Base-by-base conservation (phyloP, 768 basidiomycete genomes). In the Boletus vermiculosoides region DNA sequence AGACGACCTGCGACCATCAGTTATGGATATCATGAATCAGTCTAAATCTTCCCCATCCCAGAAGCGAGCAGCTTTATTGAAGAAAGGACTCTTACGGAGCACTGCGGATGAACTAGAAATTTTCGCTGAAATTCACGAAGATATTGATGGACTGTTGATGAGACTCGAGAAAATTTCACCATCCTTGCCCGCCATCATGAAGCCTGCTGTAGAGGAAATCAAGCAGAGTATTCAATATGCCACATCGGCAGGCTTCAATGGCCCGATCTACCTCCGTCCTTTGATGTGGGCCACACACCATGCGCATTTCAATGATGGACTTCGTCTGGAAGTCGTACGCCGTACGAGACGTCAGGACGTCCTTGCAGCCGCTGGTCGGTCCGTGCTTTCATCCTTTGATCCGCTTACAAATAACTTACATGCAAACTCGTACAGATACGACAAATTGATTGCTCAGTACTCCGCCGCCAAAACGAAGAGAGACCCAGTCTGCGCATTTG, bases 331-430 rank as follows among this genome's bases (percentile, higher is more conserved):
- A 63, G 83, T 92, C 1, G 84, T 86, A 12, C 78, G 83, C 56
- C 82, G 81, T 50, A 83, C 77, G 61, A 91, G 87, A 66, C 80
- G 79, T 20, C 73, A 76, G 2, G 90, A 92, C 54, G 78, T 91
- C 9, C 79, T 94, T 20, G 92, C 90, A 31, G 83, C 82, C n/a
- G 92, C 90, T 52, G 92, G 92, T 63, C 80, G 91, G 90, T 90
- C 54, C 48, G 80, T 53, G 11, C 16, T 39, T 7, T 37, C 12
- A 52, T 13, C 6, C 48, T 25, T 47, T 28, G 7, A 16, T 53
- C 10, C 16, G 39, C 10, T 40, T 25, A 4, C 3, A 1, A 34
- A 31, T 9, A 11, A 30, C 45, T 47, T 18, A 62, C 31, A n/a
- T n/a, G n/a, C n/a, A 52, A 20, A 51, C 33, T 0, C 46, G 39